phyloP scores from a whole-genome alignment of 441 rosid species.

The Erysimum pusillum region DNA sequence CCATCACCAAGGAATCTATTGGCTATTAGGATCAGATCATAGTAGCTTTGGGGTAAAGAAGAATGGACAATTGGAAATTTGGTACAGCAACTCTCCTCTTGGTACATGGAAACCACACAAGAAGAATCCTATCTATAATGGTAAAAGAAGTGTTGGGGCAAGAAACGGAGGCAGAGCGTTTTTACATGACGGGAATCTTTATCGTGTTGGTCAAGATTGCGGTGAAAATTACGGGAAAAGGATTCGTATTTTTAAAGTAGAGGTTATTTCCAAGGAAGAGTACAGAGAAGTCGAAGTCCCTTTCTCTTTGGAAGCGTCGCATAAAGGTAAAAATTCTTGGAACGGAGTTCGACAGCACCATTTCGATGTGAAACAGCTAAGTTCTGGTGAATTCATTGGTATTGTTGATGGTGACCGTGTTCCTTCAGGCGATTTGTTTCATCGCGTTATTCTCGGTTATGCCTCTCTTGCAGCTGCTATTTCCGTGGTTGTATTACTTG shows the following conservation, averaged over 20 bases:
- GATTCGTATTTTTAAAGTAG: constrained; percentile 70
- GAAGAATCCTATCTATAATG: constrained; percentile 84
- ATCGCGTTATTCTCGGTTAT: constrained; percentile 73
- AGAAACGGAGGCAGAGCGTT: constrained; percentile 96
- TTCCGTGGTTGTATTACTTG: constrained; percentile 60
- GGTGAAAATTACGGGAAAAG: constrained; percentile 84
- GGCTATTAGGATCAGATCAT: constrained; percentile 93
- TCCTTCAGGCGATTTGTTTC: constrained; percentile 71
- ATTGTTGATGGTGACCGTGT: constrained; percentile 93
- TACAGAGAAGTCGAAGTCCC: constrained; percentile 85
- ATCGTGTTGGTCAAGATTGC: constrained; percentile 94
- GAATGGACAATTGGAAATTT: constrained; percentile 89
- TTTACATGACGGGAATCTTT: constrained; percentile 69
- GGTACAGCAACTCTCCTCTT: constrained; percentile 85
- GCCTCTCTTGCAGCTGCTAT: constrained; percentile 68
- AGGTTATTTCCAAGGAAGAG: constrained; percentile 67
- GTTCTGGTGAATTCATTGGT: constrained; percentile 85
- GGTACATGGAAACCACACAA: constrained; percentile 96
- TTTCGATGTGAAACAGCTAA: constrained; percentile 78
- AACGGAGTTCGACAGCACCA: constrained; percentile 89
- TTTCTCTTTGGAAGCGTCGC: constrained; percentile 53
- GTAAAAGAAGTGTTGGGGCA: constrained; percentile 69
- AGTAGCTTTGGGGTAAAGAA: constrained; percentile 66
- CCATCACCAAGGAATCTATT: constrained; percentile 67
- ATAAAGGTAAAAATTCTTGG: constrained; percentile 83